Conservation (phyloP, 1,284 basidiomycete genomes). For the Moniliophthora roreri region DNA sequence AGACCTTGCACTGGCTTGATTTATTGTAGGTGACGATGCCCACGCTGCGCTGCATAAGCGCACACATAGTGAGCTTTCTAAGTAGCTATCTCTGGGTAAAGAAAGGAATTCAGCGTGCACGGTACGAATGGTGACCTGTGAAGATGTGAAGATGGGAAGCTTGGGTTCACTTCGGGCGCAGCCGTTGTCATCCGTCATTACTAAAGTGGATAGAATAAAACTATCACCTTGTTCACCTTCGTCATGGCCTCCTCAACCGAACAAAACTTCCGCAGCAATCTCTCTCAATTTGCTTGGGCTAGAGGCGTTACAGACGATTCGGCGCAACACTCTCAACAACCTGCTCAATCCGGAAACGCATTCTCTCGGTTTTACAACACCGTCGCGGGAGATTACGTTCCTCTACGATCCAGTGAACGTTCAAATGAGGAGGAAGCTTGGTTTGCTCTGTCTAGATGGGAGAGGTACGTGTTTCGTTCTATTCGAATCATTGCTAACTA, state of each 20-base stretch:
- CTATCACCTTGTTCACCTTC: not conserved
- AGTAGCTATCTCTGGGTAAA: too few relatives aligned
- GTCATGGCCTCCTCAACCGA: slow-evolving; percentile 43
- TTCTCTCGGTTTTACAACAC: slow-evolving; percentile 80
- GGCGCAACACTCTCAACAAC: slow-evolving; percentile 33
- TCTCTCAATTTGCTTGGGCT: slow-evolving; percentile 87
- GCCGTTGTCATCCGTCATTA: too few relatives aligned
- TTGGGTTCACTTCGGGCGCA: too few relatives aligned
- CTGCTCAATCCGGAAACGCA: slow-evolving; percentile 42
- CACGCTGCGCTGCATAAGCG: too few relatives aligned
- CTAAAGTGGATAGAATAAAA: not conserved
- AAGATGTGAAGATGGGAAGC: too few relatives aligned
- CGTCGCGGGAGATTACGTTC: slow-evolving; percentile 81
- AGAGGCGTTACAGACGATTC: slow-evolving; percentile 75
- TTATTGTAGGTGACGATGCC: too few relatives aligned
- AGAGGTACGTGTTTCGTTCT: slow-evolving; percentile 50
- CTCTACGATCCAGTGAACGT: slow-evolving; percentile 78
- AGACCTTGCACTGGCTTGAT: too few relatives aligned
- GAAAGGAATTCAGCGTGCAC: too few relatives aligned
- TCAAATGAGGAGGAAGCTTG: slow-evolving; percentile 97
- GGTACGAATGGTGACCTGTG: too few relatives aligned
- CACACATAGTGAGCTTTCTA: too few relatives aligned
- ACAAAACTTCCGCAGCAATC: slow-evolving; percentile 65
- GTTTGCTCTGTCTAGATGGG: slow-evolving; percentile 91
- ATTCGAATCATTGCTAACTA: not conserved